These are phyloP conservation scores for Boechera stricta DNA, from an alignment of 345 rosid genomes.

Conservation along the genomic window DNA sequence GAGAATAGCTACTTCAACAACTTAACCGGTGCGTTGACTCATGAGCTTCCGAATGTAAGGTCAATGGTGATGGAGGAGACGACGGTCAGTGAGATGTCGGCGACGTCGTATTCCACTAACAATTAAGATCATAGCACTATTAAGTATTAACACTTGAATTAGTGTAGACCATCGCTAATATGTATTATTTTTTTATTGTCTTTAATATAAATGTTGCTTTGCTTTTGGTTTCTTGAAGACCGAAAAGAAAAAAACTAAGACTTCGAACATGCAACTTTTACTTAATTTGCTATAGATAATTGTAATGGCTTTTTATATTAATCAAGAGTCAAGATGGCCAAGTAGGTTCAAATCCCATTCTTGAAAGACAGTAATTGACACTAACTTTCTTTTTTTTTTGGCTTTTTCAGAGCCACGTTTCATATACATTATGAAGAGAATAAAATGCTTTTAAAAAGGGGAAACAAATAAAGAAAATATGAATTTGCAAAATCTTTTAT, in stretches of 20 bases:
- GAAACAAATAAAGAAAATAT: too few species aligned
- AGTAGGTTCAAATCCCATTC: neutral
- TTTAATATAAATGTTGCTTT: slow-evolving; percentile 27
- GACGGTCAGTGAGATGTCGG: slow-evolving; percentile 34
- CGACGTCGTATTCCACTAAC: slow-evolving; percentile 38
- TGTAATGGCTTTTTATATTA: neutral
- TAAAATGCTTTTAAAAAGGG: too few species aligned
- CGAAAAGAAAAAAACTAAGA: slow-evolving; percentile 15
- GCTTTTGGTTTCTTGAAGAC: slow-evolving; percentile 35
- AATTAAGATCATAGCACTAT: slow-evolving; percentile 14
- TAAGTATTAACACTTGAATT: slow-evolving; percentile 23
- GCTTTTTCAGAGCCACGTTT: too few species aligned
- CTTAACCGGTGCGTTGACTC: slow-evolving; percentile 29
- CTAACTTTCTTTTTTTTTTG: too few species aligned
- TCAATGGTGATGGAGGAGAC: slow-evolving; percentile 29
- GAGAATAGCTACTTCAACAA: slow-evolving; percentile 36
- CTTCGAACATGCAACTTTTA: slow-evolving; percentile 5
- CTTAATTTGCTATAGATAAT: neutral
- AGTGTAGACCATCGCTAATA: slow-evolving; percentile 33
- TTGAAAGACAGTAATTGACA: neutral
- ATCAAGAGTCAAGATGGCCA: neutral
- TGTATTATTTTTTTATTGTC: slow-evolving; percentile 1
- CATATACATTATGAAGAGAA: too few species aligned
- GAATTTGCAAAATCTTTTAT: too few species aligned
- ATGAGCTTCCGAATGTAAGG: slow-evolving; percentile 33